Conservation (phyloP, 306 rosid species). For the Gastrolobium bilobum region DNA sequence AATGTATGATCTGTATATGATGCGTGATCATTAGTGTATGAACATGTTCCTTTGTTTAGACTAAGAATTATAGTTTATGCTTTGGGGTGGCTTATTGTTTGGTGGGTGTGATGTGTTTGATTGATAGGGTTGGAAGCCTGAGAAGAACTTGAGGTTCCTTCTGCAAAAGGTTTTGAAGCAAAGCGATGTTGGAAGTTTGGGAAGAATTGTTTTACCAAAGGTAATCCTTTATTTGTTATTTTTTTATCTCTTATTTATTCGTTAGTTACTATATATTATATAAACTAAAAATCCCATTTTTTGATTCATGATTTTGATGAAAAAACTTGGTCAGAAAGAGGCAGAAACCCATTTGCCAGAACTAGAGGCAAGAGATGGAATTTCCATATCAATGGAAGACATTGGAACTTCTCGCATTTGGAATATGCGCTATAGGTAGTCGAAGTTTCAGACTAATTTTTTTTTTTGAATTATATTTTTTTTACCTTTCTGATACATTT, state of each 20-base stretch:
- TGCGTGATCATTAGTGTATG: background rate
- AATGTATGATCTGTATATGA: background rate
- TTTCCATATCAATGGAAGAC: conserved; percentile 93
- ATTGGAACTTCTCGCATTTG: conserved; percentile 92
- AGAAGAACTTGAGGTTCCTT: conserved; percentile 92
- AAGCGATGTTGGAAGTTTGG: conserved; percentile 96
- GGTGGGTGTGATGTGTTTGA: conserved; percentile 27
- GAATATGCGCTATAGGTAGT: conserved; percentile 98
- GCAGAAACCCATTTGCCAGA: conserved; percentile 98
- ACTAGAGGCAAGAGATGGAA: conserved; percentile 94
- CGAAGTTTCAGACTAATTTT: background rate
- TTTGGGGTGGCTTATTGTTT: background rate
- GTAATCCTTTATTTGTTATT: conserved; percentile 47
- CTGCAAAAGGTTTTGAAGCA: conserved; percentile 97
- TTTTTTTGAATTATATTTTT: background rate
- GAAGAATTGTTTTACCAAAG: conserved; percentile 94
- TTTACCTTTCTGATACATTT: background rate
- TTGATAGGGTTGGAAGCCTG: conserved; percentile 90
- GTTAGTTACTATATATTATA: background rate
- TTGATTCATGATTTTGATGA: conserved; percentile 10
- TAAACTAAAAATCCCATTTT: background rate
- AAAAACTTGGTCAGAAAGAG: conserved; percentile 72
- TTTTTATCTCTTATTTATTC: background rate
- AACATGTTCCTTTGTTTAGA: background rate
- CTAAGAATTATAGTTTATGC: background rate